A percentile compares a stretch with the other conserved stretches of the same genome.
Evolutionary conservation across 176 grass and related monocot species (phyloP).

Genomic region (Carex pumila): DNA sequence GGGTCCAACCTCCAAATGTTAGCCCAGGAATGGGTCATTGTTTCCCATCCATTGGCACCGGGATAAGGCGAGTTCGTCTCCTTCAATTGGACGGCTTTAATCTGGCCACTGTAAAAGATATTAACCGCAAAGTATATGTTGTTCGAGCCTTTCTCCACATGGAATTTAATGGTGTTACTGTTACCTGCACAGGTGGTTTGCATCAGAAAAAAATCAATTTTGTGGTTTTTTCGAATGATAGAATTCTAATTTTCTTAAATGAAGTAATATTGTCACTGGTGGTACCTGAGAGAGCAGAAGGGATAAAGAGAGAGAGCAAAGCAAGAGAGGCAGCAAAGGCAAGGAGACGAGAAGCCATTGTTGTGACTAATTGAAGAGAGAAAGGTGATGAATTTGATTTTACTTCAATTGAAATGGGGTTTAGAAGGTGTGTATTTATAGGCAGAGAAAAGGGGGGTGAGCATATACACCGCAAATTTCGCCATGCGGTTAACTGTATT

Average conservation of each 20-base stretch:
- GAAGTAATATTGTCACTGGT: background rate
- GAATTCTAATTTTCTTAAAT: background rate
- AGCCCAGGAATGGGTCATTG: constrained; percentile 53
- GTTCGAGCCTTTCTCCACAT: constrained; percentile 63
- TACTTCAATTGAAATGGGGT: background rate
- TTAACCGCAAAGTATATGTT: constrained; percentile 51
- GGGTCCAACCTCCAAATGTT: constrained; percentile 62
- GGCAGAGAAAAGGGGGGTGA: background rate
- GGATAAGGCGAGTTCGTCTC: constrained; percentile 35
- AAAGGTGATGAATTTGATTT: background rate
- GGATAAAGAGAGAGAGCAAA: background rate
- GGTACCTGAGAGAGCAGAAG: background rate
- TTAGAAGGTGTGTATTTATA: background rate
- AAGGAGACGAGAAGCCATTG: constrained; percentile 11
- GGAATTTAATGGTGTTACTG: constrained; percentile 39
- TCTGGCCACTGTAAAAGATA: constrained; percentile 48
- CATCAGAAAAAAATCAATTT: too few relatives aligned
- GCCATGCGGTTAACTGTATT: background rate
- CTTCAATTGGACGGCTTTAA: constrained; percentile 55
- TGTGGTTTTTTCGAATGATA: too few relatives aligned
- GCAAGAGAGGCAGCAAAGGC: constrained; percentile 1
- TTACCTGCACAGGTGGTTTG: background rate
- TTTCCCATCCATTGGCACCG: constrained; percentile 35
- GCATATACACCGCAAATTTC: background rate
- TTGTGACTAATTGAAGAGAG: background rate